Percentiles rank a stretch among this genome's conserved stretches.
Conservation (phyloP, 768 basidiomycete genomes). For the Lyophyllum shimeji region DNA sequence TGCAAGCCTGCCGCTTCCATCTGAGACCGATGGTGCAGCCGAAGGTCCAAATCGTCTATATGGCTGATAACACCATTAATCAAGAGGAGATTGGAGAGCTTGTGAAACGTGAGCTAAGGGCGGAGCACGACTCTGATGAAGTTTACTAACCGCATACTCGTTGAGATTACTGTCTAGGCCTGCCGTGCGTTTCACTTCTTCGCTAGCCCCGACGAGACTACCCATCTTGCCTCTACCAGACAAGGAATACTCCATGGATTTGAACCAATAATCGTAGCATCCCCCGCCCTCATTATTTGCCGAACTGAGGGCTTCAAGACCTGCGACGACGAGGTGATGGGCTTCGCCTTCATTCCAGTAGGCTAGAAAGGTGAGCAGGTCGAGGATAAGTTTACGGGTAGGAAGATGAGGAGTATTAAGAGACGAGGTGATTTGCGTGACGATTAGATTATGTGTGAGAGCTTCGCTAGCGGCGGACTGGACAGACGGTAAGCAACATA, state of each 20-base stretch:
- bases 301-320: conserved; percentile 70
- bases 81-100: conserved; percentile 73
- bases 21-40: conserved; percentile 82
- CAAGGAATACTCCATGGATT: conserved; percentile 70
- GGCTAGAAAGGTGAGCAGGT: conserved; percentile 74
- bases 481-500: conserved; percentile 4
- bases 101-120: conserved; percentile 7
- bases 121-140: conserved; percentile 4
- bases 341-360: conserved; percentile 63
- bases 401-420: conserved; percentile 79
- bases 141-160: conserved; percentile 77
- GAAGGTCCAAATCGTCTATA: conserved; percentile 78
- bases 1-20: conserved; percentile 88
- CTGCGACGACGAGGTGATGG: conserved; percentile 68
- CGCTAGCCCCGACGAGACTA: conserved; percentile 91
- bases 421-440: conserved; percentile 79
- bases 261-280: conserved; percentile 89
- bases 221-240: conserved; percentile 93
- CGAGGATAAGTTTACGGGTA: conserved; percentile 75
- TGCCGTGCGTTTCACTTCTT: conserved; percentile 73
- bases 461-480: conserved; percentile 74
- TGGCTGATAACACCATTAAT: conserved; percentile 65
- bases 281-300: conserved; percentile 60
- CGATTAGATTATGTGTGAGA: conserved; percentile 66
- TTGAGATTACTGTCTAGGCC: conserved; percentile 69